A percentile compares a stretch with the other conserved stretches of the same genome.
Evolutionary conservation across 2,329 filamentous ascomycete genomes (phyloP).

Genomic region (Hymenoscyphus salicellus): DNA sequence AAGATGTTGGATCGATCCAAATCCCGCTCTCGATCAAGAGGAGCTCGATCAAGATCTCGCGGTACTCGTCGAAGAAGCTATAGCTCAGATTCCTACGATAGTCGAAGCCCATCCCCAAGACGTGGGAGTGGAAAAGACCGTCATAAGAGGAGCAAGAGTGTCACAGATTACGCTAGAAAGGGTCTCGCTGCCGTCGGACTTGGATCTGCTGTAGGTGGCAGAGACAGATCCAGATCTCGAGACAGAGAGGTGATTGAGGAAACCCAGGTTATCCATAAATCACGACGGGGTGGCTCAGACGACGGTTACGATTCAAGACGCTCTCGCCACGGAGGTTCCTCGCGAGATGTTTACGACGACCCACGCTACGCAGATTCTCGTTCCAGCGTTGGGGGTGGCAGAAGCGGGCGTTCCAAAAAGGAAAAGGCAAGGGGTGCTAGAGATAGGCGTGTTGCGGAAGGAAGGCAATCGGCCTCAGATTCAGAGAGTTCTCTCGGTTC

Average conservation of each 20-base stretch:
- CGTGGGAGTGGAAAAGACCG: constrained; percentile 48
- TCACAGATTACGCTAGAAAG: constrained; percentile 61
- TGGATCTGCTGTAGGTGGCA: constrained; percentile 45
- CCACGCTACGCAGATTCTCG: constrained; percentile 33
- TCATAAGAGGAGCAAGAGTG: constrained; percentile 61
- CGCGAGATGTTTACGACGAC: constrained; percentile 31
- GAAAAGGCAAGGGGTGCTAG: constrained; percentile 25
- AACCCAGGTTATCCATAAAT: constrained; percentile 23
- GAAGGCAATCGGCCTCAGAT: constrained; percentile 33
- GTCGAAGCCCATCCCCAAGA: constrained; percentile 33
- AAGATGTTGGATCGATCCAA: constrained; percentile 49
- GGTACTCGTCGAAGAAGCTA: constrained; percentile 31
- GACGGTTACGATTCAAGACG: constrained; percentile 17
- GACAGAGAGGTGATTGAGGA: constrained; percentile 27
- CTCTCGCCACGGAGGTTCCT: constrained; percentile 6
- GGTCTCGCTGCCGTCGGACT: constrained; percentile 61
- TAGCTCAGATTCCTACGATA: constrained; percentile 34
- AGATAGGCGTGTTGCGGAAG: constrained; percentile 33
- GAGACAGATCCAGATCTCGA: constrained; percentile 22
- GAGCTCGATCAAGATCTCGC: constrained; percentile 48
- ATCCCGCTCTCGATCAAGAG: constrained; percentile 46
- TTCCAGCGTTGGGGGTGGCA: constrained; percentile 25
- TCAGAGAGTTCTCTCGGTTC: constrained; percentile 52
- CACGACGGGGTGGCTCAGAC: constrained; percentile 23
- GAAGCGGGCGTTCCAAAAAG: constrained; percentile 23